These are phyloP conservation scores for Xylaria flabelliformis DNA, from an alignment of 495 filamentous ascomycete genomes.

Conservation along the genomic window DNA sequence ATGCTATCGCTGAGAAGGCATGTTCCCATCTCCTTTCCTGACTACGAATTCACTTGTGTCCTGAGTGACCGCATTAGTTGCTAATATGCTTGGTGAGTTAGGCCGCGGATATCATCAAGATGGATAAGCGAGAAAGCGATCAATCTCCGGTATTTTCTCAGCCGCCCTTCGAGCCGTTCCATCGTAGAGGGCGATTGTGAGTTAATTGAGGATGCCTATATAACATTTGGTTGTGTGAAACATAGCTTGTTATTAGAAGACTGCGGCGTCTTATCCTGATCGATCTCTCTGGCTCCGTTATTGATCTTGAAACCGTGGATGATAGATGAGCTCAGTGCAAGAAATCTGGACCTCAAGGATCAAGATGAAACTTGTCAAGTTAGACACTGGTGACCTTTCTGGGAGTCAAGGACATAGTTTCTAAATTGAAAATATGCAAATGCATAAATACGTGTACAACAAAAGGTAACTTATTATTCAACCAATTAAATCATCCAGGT, in stretches of 20 bases:
- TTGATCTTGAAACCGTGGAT: background rate
- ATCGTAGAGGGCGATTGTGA: background rate
- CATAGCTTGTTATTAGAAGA: background rate
- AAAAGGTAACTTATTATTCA: no score
- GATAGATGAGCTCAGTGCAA: background rate
- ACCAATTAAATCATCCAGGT: background rate
- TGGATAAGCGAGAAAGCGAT: conserved; percentile 17
- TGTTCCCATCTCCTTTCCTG: background rate
- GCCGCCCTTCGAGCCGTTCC: background rate
- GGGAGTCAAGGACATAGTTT: background rate
- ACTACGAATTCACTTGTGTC: background rate
- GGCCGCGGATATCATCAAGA: conserved; percentile 50
- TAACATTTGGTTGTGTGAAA: background rate
- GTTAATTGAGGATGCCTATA: background rate
- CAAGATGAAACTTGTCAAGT: background rate
- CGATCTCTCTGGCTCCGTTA: background rate
- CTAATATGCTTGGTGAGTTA: conserved; percentile 25
- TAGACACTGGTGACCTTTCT: background rate
- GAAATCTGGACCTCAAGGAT: background rate
- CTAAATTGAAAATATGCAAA: background rate
- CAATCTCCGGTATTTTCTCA: background rate
- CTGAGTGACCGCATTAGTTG: background rate
- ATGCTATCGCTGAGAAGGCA: conserved; percentile 66
- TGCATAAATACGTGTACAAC: background rate
- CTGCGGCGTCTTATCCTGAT: background rate